Evolutionary conservation across 208 protist species (phyloP).

Genomic region (Naegleria lovaniensis): DNA sequence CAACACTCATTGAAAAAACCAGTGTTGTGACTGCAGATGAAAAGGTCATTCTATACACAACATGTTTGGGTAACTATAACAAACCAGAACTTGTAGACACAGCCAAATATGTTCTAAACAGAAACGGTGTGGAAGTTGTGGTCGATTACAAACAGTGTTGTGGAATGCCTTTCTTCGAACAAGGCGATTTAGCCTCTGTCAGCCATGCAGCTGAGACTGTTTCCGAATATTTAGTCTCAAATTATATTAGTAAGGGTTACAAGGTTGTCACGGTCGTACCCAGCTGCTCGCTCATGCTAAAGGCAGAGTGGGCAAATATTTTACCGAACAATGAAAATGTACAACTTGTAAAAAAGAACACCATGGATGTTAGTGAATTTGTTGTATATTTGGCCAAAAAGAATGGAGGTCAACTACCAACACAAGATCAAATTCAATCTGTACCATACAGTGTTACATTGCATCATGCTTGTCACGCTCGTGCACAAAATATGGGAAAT

Average conservation of each 20-base stretch:
- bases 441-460: conserved; percentile 23
- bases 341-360: conserved; percentile 13
- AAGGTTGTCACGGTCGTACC: conserved; percentile 24
- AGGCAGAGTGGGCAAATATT: conserved; percentile 29
- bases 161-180: conserved; percentile 37
- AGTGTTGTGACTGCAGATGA: conserved; percentile 13
- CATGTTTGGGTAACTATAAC: conserved; percentile 32
- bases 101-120: neutral
- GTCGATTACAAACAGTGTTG: conserved; percentile 27
- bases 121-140: conserved; percentile 30
- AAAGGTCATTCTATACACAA: conserved; percentile 35
- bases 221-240: neutral
- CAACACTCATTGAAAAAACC: no score
- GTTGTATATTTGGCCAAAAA: neutral
- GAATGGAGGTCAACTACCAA: neutral
- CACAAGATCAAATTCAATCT: neutral
- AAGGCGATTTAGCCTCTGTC: conserved; percentile 19
- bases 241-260: conserved; percentile 27
- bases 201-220: conserved; percentile 12
- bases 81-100: conserved; percentile 14
- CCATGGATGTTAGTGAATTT: conserved; percentile 33
- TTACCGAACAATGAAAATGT: conserved; percentile 25
- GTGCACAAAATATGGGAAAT: conserved; percentile 33
- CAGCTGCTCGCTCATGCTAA: conserved; percentile 32
- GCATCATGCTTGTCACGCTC: conserved; percentile 31